These are phyloP conservation scores for Gleditsia sinensis DNA, from an alignment of 306 rosid genomes.

Conservation along the genomic window DNA sequence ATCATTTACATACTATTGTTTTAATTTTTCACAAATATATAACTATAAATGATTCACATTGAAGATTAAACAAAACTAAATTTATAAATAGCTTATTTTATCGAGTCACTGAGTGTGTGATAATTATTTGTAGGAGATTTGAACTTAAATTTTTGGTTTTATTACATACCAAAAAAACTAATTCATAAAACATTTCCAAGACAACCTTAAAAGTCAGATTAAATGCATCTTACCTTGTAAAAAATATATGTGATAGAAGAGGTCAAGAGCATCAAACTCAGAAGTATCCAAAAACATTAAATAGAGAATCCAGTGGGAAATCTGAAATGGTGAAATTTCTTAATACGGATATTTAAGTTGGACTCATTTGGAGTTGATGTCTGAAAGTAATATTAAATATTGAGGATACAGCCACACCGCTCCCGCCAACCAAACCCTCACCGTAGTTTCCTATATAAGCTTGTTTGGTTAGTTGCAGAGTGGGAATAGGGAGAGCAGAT, in stretches of 20 bases:
- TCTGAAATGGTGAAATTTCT: neutral
- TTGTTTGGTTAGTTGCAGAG: neutral
- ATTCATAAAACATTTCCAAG: too few species aligned
- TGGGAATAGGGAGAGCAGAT: neutral
- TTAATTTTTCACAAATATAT: neutral
- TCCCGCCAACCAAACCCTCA: neutral
- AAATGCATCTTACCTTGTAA: neutral
- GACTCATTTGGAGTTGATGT: neutral
- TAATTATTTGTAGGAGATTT: too few species aligned
- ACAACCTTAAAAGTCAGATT: neutral
- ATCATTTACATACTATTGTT: neutral
- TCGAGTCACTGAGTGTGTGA: neutral
- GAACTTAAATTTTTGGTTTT: neutral
- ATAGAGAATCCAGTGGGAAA: neutral
- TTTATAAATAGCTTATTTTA: neutral
- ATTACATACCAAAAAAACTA: neutral
- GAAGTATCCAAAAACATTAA: neutral
- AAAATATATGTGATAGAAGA: neutral
- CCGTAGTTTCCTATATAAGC: neutral
- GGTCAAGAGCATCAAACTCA: neutral
- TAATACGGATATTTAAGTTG: neutral
- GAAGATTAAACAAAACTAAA: neutral
- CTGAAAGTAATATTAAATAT: neutral
- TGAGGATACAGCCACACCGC: neutral
- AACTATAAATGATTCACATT: neutral